Base-by-base conservation (phyloP, 139 green algal genomes). In the Mychonastes homosphaera region DNA sequence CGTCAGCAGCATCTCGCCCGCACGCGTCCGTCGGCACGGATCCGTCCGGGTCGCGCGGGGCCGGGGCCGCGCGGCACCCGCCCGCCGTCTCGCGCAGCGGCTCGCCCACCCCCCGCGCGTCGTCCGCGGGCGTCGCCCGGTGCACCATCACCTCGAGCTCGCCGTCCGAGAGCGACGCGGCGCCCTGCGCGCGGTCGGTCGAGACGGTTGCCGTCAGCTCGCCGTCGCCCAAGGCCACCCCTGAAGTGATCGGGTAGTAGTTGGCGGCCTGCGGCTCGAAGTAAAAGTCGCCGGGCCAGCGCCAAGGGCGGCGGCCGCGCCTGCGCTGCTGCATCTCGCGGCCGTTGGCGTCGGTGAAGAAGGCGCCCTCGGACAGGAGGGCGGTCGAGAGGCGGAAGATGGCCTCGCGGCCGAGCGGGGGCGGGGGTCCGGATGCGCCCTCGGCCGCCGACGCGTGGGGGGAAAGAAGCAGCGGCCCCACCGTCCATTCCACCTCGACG, bases 341-440 rank as follows among this genome's bases (percentile, higher is more conserved):
- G 2, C 84, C 84, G 47, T 91, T 91, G 44, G 76, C 45, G 44
- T 91, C 84, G 2, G 82, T 91, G 36, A 69, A 83, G 34, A 87
- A 81, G 2, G 30, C 38, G 24, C 55, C 53, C n/a, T 67, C 73
- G 68, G n/a, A 28, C 47, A n/a, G n/a, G n/a, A n/a, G n/a, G n/a
- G n/a, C n/a, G n/a, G n/a, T n/a, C n/a, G n/a, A n/a, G n/a, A n/a
- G n/a, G n/a, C n/a, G n/a, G n/a, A n/a, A n/a, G n/a, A n/a, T n/a
- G 36, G 46, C 30, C 46, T 62, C 16, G 43, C 24, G 26, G 19
- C 33, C 46, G 13, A 16, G 23, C 24, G 33, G 19, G 53, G 30
- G 19, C 15, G 18, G 44, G 4, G 4, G 44, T 51, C 30, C 23
- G 18, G 44, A 6, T 9, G 44, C 16, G 9, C 16, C 4, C 23